Evolutionary conservation across 2,329 filamentous ascomycete genomes (phyloP).

Genomic region (Penicillium sclerotigenum): DNA sequence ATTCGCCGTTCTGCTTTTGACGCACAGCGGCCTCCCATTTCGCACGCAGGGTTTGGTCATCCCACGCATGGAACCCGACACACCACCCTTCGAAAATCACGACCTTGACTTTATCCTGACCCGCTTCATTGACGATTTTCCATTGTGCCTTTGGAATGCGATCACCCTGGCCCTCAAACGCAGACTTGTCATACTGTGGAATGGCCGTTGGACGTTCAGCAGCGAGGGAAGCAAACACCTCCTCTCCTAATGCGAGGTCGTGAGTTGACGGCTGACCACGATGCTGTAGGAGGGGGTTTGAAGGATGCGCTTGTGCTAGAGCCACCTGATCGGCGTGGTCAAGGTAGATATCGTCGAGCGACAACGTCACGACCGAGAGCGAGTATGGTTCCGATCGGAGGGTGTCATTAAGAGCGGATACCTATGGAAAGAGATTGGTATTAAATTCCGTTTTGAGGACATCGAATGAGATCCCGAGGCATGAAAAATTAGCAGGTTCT

Average conservation of each 20-base stretch:
- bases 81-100: conserved; percentile 90
- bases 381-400: conserved; percentile 58
- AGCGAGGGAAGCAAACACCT: conserved; percentile 61
- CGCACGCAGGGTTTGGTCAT: conserved; percentile 53
- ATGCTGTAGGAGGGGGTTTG: conserved; percentile 74
- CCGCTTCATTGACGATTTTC: conserved; percentile 49
- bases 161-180: conserved; percentile 72
- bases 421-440: conserved; percentile 33
- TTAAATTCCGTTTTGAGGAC: conserved; percentile 10
- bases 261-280: conserved; percentile 83
- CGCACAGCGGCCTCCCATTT: conserved; percentile 51
- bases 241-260: conserved; percentile 63
- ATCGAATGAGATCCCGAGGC: conserved; percentile 1
- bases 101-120: conserved; percentile 50
- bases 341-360: conserved; percentile 88
- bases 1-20: conserved; percentile 48
- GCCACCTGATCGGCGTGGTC: conserved; percentile 64
- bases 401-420: conserved; percentile 61
- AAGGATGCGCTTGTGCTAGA: conserved; percentile 62
- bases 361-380: conserved; percentile 67
- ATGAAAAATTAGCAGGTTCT: not conserved
- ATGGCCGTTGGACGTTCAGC: conserved; percentile 56
- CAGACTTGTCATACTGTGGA: conserved; percentile 81
- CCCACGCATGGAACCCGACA: conserved; percentile 71
- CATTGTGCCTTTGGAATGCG: conserved; percentile 62